phyloP scores from a whole-genome alignment of 305 asterid species.

The Fraxinus baroniana region DNA sequence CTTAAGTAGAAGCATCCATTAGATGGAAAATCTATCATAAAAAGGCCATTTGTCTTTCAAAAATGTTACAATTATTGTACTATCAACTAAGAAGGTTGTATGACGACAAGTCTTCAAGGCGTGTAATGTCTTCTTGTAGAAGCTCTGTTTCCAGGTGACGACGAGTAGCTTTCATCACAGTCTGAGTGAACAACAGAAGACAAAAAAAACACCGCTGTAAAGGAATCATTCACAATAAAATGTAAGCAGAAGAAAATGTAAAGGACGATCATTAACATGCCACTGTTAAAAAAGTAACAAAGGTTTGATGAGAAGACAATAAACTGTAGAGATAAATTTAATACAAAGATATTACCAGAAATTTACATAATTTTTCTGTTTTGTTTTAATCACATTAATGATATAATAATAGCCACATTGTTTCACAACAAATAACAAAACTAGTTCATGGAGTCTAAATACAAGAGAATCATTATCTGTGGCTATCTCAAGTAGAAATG shows the following conservation, averaged over 20 bases:
- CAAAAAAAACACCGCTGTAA: not conserved
- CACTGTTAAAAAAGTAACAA: not conserved
- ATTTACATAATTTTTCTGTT: not conserved
- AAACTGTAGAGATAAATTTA: not conserved
- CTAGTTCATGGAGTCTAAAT: not conserved
- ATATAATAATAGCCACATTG: not conserved
- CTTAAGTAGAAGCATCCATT: slow-evolving; percentile 10
- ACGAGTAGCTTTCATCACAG: slow-evolving; percentile 98
- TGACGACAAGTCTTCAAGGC: slow-evolving; percentile 90
- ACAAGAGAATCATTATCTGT: not conserved
- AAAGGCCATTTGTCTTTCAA: slow-evolving; percentile 18
- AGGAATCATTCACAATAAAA: not conserved
- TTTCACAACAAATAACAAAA: not conserved
- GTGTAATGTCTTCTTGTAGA: slow-evolving; percentile 71
- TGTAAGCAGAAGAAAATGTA: not conserved
- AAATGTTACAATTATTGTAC: slow-evolving; percentile 3
- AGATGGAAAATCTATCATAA: slow-evolving; percentile 13
- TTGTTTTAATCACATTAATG: not conserved
- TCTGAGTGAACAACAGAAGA: slow-evolving; percentile 33
- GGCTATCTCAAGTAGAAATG: not conserved
- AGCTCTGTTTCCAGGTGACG: slow-evolving; percentile 94
- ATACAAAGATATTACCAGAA: not conserved
- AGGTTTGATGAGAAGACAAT: not conserved
- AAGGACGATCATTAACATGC: not conserved
- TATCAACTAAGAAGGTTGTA: slow-evolving; percentile 70